Percentiles rank a stretch among this genome's conserved stretches.
Evolutionary conservation across 805 yeast species (phyloP).

Genomic region (Candida qinlingensis): DNA sequence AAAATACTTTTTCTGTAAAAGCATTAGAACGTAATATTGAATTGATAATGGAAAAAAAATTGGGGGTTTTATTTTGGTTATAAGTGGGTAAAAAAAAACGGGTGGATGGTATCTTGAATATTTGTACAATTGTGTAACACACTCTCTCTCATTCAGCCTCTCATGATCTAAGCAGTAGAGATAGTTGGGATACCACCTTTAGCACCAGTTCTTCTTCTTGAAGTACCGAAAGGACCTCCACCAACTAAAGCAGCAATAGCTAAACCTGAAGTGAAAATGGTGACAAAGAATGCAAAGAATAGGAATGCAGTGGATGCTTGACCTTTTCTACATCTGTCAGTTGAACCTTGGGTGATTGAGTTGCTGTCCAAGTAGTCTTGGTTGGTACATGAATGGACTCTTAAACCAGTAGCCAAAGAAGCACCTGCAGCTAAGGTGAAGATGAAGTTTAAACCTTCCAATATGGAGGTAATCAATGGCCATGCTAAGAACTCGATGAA

Average conservation of each 20-base stretch:
- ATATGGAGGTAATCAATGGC: constrained; percentile 68
- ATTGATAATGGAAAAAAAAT: no score
- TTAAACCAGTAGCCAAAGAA: constrained; percentile 86
- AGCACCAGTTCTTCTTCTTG: constrained; percentile 53
- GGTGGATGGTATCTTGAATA: no score
- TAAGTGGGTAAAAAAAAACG: no score
- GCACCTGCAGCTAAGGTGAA: constrained; percentile 94
- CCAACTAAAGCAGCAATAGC: constrained; percentile 48
- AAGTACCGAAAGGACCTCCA: constrained; percentile 55
- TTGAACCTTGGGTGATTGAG: constrained; percentile 66
- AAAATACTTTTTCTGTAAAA: no score
- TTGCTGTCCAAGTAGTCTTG: constrained; percentile 56
- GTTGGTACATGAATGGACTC: constrained; percentile 83
- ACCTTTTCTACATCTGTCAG: constrained; percentile 90
- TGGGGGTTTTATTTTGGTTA: no score
- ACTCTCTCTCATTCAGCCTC: background rate
- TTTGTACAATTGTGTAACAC: no score
- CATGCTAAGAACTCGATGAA: constrained; percentile 77
- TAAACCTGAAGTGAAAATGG: constrained; percentile 57
- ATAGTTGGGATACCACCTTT: constrained; percentile 73
- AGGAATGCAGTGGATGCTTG: constrained; percentile 81
- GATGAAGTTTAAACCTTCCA: constrained; percentile 85
- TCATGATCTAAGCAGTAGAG: constrained; percentile 31
- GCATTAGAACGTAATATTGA: no score
- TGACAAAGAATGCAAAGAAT: constrained; percentile 76